Conservation (phyloP, 768 basidiomycete species). For the Xerocomellus amylosporus region DNA sequence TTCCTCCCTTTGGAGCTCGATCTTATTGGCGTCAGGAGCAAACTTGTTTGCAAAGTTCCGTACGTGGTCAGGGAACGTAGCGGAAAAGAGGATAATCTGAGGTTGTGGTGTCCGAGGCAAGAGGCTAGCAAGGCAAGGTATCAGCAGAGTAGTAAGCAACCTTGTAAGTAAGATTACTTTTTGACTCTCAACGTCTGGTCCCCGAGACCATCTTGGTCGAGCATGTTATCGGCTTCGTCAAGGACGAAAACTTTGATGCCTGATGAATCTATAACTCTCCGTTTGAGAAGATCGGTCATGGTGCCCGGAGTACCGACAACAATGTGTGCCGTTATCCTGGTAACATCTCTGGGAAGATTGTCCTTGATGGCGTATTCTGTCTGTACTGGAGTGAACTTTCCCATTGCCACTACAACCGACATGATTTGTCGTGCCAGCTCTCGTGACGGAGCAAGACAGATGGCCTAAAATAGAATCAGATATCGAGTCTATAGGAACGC, state of each 20-base stretch:
- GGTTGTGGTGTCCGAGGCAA: constrained; percentile 52
- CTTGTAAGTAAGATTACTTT: constrained; percentile 55
- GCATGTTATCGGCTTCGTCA: constrained; percentile 99
- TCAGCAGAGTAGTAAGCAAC: constrained; percentile 13
- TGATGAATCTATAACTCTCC: constrained; percentile 73
- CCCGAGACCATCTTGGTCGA: constrained; percentile 89
- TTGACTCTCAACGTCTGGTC: constrained; percentile 93
- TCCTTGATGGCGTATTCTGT: constrained; percentile 97
- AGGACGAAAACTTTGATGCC: constrained; percentile 90
- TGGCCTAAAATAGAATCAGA: constrained; percentile 52
- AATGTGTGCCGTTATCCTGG: constrained; percentile 78
- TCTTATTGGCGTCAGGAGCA: constrained; percentile 94
- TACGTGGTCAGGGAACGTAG: constrained; percentile 95
- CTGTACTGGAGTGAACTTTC: constrained; percentile 89
- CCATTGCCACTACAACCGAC: constrained; percentile 91
- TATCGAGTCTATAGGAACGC: background rate
- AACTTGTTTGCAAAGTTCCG: constrained; percentile 90
- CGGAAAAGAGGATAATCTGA: constrained; percentile 96
- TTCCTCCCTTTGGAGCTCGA: constrained; percentile 91
- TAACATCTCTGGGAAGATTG: constrained; percentile 62
- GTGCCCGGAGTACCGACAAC: constrained; percentile 97
- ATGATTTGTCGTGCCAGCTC: constrained; percentile 98
- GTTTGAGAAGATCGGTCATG: constrained; percentile 80
- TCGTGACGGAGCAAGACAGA: constrained; percentile 96
- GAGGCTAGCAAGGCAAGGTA: constrained; percentile 40